A percentile compares a stretch with the other conserved stretches of the same genome.
These are phyloP conservation scores for Secale cereale DNA, from an alignment of 176 grass and related monocot genomes.

Conservation along the genomic window DNA sequence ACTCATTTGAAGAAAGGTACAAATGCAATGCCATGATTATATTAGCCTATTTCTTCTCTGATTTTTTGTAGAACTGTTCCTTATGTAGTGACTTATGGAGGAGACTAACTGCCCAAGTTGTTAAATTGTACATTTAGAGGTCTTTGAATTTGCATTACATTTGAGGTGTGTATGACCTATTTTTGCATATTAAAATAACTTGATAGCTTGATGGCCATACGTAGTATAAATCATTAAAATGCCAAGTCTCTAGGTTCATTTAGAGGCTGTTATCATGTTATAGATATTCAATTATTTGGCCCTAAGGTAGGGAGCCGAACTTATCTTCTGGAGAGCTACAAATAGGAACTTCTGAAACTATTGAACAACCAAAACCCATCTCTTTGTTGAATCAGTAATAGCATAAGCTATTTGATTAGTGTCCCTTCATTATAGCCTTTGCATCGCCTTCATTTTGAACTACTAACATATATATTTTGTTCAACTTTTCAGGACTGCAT, in stretches of 20 bases:
- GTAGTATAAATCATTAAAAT: constrained; percentile 5
- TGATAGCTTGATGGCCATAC: constrained; percentile 4
- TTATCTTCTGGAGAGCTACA: background rate
- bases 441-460: background rate
- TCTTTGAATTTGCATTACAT: background rate
- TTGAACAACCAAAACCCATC: background rate
- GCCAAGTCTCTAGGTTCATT: background rate
- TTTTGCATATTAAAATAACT: constrained; percentile 12
- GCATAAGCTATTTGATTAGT: background rate
- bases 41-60: constrained; percentile 7
- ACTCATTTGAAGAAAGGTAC: constrained; percentile 97
- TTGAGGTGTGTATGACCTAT: background rate
- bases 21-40: background rate
- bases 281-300: background rate
- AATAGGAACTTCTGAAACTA: background rate
- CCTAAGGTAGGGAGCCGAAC: background rate
- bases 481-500: constrained; percentile 45
- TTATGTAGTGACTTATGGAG: constrained; percentile 3
- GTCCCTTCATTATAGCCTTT: background rate
- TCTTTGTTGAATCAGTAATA: background rate
- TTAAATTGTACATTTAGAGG: background rate
- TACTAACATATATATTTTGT: constrained; percentile 5
- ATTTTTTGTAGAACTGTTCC: background rate
- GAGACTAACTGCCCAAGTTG: background rate
- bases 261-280: background rate